Base-by-base conservation (phyloP, 2,329 filamentous ascomycete species). In the Colletotrichum destructivum region DNA sequence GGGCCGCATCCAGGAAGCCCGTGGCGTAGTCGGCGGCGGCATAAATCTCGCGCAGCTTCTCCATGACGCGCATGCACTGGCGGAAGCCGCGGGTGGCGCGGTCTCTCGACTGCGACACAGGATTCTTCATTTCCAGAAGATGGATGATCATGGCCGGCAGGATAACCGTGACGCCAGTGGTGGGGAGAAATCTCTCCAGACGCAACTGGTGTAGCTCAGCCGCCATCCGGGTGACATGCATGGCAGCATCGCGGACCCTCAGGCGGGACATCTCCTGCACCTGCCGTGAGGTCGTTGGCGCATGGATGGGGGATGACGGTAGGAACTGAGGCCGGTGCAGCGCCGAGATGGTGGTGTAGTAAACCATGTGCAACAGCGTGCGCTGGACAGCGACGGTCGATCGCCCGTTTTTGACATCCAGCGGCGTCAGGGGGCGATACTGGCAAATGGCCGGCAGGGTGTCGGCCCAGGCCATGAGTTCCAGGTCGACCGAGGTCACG, bases 11-110 rank as follows among this genome's bases (percentile, higher is more conserved):
- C n/a, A 98, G 87, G 84, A 98, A 98, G 2, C 94, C 94, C 0
- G 94, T 96, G n/a, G 94, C 95, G 77, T 96, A 98, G 81, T 98
- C 95, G n/a, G 96, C 96, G 0, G 95, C 95, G 0, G 95, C 92
- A 78, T 98, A 98, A 40, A 95, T 94, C 78, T 98, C 94, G 47
- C 95, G 91, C 21, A 98, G 87, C 74, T 92, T 92, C 79, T 95
- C 92, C 86, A 98, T 93, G 71, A 98, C 94, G 57, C 92, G 89
- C 94, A 98, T 98, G 83, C 96, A 98, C 79, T 95, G 92, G 76
- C 92, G 93, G 84, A 98, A 98, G 23, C 94, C 94, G 69, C 92
- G 89, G 31, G 95, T 88, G 57, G 94, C 95, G 52, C 89, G 87
- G 71, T 93, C 89, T 21, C 94, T 90, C 4, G 92, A 91, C 66